phyloP scores from a whole-genome alignment of 1,284 basidiomycete species.

The Ceratobasidium papillatum region DNA sequence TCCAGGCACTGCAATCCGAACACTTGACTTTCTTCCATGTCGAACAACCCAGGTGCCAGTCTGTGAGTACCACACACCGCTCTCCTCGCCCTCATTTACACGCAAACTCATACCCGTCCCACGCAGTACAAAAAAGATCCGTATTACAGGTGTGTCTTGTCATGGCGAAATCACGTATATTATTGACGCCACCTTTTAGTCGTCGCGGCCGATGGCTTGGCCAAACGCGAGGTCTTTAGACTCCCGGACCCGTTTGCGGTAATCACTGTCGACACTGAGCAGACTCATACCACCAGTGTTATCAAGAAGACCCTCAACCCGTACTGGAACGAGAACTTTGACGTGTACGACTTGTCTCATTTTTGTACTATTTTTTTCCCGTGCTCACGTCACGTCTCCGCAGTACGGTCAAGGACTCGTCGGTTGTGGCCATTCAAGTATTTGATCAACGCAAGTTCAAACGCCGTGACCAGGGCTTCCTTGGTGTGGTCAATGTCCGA shows the following conservation, averaged over 20 bases:
- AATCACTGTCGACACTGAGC: conserved; percentile 92
- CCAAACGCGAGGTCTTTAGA: conserved; percentile 90
- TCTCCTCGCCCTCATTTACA: background rate
- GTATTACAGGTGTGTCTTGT: conserved; percentile 49
- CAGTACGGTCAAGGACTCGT: conserved; percentile 89
- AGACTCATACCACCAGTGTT: conserved; percentile 90
- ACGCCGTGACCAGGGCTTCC: conserved; percentile 91
- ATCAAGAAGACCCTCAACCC: conserved; percentile 92
- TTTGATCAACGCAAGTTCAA: conserved; percentile 99
- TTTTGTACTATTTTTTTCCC: conserved; percentile 30
- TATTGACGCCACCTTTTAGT: conserved; percentile 58
- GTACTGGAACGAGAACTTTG: conserved; percentile 95
- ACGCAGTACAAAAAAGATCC: conserved; percentile 50
- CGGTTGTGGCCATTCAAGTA: conserved; percentile 92
- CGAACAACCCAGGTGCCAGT: conserved; percentile 24
- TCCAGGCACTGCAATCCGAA: conserved; percentile 5
- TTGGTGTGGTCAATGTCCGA: conserved; percentile 92
- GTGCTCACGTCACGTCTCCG: conserved; percentile 13
- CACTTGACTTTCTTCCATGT: conserved; percentile 8
- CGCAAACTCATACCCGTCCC: conserved; percentile 3
- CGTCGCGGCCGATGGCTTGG: conserved; percentile 87
- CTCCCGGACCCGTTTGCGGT: conserved; percentile 95
- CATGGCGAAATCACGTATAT: background rate
- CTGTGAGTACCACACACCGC: conserved; percentile 22
- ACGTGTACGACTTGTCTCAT: conserved; percentile 64